These are phyloP conservation scores for Xylaria telfairii DNA, from an alignment of 495 filamentous ascomycete species.

Conservation along the genomic window DNA sequence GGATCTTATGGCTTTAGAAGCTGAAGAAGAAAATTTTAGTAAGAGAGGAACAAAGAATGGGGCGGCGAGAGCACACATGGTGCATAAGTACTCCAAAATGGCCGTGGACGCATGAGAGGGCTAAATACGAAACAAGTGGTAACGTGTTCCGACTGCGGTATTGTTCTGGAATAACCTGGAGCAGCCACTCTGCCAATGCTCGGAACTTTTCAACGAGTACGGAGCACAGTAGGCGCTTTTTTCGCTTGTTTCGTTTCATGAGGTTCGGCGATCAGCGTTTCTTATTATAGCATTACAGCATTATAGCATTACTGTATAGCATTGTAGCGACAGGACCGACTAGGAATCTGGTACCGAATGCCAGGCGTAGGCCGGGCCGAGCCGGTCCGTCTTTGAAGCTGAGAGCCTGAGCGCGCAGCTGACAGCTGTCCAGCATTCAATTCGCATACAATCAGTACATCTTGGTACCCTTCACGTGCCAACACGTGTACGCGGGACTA, in stretches of 20 bases:
- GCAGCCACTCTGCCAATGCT: neutral
- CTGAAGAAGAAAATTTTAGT: neutral
- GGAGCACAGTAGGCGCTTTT: no score
- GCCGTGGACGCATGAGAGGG: neutral
- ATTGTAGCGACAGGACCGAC: neutral
- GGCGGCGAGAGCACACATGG: neutral
- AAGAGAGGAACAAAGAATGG: neutral
- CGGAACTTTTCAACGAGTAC: neutral
- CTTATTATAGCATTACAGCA: constrained; percentile 14
- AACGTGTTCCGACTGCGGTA: constrained; percentile 1
- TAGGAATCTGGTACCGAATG: constrained; percentile 6
- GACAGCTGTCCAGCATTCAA: constrained; percentile 19
- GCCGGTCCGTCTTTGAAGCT: neutral
- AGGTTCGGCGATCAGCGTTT: neutral
- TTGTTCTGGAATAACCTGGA: constrained; percentile 9
- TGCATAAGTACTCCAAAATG: constrained; percentile 4
- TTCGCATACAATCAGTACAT: constrained; percentile 15
- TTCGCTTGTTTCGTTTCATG: constrained; percentile 11
- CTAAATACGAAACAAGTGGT: constrained; percentile 8
- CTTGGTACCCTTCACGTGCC: constrained; percentile 7
- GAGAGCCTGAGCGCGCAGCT: neutral
- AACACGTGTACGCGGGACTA: constrained; percentile 13
- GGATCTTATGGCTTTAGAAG: neutral
- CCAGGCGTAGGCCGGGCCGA: constrained; percentile 4
- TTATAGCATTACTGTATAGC: no score